Evolutionary conservation across 2,329 filamentous ascomycete species (phyloP).

Genomic region (Ophiosphaerella korrae): DNA sequence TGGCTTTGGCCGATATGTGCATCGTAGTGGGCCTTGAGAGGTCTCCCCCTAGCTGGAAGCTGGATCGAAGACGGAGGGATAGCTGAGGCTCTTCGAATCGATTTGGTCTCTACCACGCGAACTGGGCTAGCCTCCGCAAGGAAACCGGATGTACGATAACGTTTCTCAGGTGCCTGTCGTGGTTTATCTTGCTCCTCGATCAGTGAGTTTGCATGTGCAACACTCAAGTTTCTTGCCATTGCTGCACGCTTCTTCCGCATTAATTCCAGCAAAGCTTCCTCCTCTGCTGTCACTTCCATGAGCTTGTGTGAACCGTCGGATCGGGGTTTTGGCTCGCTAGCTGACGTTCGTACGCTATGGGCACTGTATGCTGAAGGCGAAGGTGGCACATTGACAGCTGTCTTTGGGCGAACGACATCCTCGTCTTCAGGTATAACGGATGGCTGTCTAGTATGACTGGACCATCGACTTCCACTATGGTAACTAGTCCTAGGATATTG

Average conservation of each 20-base stretch:
- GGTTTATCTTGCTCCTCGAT: conserved; percentile 41
- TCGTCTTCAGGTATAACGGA: conserved; percentile 46
- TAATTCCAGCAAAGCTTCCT: conserved; percentile 55
- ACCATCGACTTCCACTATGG: conserved; percentile 28
- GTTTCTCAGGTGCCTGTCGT: conserved; percentile 19
- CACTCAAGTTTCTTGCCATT: conserved; percentile 48
- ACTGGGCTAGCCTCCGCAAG: conserved; percentile 34
- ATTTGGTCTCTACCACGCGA: conserved; percentile 21
- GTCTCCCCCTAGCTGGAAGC: conserved; percentile 31
- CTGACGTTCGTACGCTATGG: conserved; percentile 38
- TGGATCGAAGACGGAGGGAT: conserved; percentile 28
- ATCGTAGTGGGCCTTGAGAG: conserved; percentile 22
- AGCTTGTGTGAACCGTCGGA: conserved; percentile 40
- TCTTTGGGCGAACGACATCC: conserved; percentile 32
- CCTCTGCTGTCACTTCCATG: conserved; percentile 57
- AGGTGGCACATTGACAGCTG: conserved; percentile 24
- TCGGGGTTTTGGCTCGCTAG: conserved; percentile 41
- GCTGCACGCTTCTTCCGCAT: conserved; percentile 56
- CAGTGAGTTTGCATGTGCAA: conserved; percentile 44
- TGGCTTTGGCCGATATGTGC: conserved; percentile 20
- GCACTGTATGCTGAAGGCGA: conserved; percentile 37
- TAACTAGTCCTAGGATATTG: conserved; percentile 21
- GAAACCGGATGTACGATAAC: conserved; percentile 33
- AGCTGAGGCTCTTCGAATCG: conserved; percentile 20
- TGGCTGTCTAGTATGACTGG: conserved; percentile 44